Percentiles rank a stretch among this genome's conserved stretches.
Evolutionary conservation across 116 monocot genomes (phyloP).

Genomic region (Thalassia testudinum): DNA sequence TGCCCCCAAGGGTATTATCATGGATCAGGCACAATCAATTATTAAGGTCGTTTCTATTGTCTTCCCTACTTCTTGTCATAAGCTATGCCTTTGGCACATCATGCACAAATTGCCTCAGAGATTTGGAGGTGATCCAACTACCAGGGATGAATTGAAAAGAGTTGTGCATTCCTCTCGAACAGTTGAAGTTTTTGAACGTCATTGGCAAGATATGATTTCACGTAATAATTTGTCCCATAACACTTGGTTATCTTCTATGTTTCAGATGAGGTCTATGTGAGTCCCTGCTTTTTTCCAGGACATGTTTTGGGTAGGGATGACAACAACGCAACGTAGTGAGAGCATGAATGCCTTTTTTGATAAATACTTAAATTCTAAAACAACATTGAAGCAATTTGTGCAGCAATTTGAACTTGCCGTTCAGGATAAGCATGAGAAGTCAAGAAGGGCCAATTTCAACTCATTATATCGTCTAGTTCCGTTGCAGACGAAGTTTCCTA

Average conservation of each 20-base stretch:
- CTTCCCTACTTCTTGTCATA: background rate
- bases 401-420: constrained; percentile 10
- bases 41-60: background rate
- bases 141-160: background rate
- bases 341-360: constrained; percentile 6
- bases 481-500: background rate
- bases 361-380: constrained; percentile 6
- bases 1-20: background rate
- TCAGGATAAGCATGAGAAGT: constrained; percentile 7
- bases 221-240: background rate
- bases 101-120: background rate
- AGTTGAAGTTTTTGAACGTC: background rate
- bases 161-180: background rate
- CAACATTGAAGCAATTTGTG: constrained; percentile 11
- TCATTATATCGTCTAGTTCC: background rate
- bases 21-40: background rate
- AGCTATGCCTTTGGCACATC: background rate
- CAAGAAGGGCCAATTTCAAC: constrained; percentile 3
- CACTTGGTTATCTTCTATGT: background rate
- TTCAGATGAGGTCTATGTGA: background rate
- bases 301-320: constrained; percentile 14
- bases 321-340: constrained; percentile 3
- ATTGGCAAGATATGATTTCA: background rate
- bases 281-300: background rate
- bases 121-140: background rate